These are phyloP conservation scores for Nematodospora valgi DNA, from an alignment of 805 yeast species.

Conservation along the genomic window DNA sequence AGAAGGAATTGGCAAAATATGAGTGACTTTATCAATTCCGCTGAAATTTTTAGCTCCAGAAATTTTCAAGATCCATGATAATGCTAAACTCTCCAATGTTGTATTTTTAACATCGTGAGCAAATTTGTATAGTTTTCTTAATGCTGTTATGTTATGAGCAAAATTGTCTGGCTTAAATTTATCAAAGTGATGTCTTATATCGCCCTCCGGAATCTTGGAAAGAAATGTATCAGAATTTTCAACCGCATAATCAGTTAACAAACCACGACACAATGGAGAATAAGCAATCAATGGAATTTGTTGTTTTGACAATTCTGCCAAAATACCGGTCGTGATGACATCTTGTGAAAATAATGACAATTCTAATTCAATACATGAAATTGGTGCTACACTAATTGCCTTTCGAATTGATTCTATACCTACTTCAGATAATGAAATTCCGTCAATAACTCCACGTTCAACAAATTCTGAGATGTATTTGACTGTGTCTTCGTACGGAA, in stretches of 20 bases:
- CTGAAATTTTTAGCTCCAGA: slow-evolving; percentile 57
- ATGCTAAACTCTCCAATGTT: slow-evolving; percentile 52
- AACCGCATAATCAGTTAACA: slow-evolving; percentile 61
- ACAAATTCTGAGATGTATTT: slow-evolving; percentile 54
- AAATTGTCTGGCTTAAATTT: slow-evolving; percentile 59
- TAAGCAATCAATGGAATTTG: slow-evolving; percentile 71
- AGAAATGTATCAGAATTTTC: slow-evolving; percentile 27
- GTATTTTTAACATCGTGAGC: slow-evolving; percentile 47
- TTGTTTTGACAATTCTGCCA: slow-evolving; percentile 53
- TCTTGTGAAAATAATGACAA: slow-evolving; percentile 69
- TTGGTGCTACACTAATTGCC: slow-evolving; percentile 54
- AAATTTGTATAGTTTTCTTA: slow-evolving; percentile 45
- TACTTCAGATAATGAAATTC: slow-evolving; percentile 73
- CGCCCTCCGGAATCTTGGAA: slow-evolving; percentile 52
- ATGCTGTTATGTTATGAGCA: slow-evolving; percentile 48
- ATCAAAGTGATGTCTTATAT: slow-evolving; percentile 49
- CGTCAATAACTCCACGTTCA: slow-evolving; percentile 63
- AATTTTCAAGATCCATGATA: slow-evolving; percentile 51
- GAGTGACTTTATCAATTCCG: slow-evolving; percentile 44
- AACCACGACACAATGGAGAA: slow-evolving; percentile 81
- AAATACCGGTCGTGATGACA: slow-evolving; percentile 58
- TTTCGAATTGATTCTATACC: slow-evolving; percentile 56
- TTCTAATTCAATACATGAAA: slow-evolving; percentile 75
- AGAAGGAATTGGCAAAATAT: slow-evolving; percentile 78
- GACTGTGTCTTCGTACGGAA: slow-evolving; percentile 59